These are phyloP conservation scores for Metschnikowia kofuensis DNA, from an alignment of 805 yeast species.

Conservation along the genomic window DNA sequence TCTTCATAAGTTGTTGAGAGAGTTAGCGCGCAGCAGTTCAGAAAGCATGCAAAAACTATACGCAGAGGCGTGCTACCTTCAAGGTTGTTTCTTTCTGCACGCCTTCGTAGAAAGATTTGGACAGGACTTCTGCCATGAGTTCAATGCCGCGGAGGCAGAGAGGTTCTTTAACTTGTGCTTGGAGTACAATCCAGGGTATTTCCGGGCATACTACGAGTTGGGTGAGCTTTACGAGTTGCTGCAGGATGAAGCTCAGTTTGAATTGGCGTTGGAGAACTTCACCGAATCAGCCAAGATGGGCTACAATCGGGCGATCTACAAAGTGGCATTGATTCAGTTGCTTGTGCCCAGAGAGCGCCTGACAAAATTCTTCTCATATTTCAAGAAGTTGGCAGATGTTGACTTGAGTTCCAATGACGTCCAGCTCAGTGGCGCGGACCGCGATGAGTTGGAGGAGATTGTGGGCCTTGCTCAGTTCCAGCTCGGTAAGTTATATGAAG, in stretches of 20 bases:
- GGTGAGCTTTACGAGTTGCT: constrained; percentile 38
- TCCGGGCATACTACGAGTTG: constrained; percentile 34
- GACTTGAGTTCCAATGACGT: constrained; percentile 33
- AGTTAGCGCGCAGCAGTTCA: constrained; percentile 20
- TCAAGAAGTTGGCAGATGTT: constrained; percentile 35
- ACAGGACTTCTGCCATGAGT: constrained; percentile 36
- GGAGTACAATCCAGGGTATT: constrained; percentile 29
- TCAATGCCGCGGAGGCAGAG: constrained; percentile 27
- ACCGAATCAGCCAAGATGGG: constrained; percentile 40
- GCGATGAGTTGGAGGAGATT: constrained; percentile 39
- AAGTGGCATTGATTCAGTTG: constrained; percentile 36
- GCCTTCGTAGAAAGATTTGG: constrained; percentile 29
- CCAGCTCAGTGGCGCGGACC: constrained; percentile 35
- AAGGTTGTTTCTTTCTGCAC: constrained; percentile 38
- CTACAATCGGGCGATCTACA: constrained; percentile 44
- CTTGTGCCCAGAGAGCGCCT: constrained; percentile 35
- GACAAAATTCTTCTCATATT: constrained; percentile 32
- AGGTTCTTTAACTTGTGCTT: constrained; percentile 31
- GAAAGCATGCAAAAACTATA: constrained; percentile 14
- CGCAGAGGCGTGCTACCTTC: constrained; percentile 35
- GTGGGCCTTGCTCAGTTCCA: constrained; percentile 41
- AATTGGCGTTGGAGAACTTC: constrained; percentile 32
- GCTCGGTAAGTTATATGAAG: constrained; percentile 43
- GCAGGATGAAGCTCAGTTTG: constrained; percentile 30
- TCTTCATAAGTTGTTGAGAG: constrained; percentile 34